phyloP scores from a whole-genome alignment of 768 basidiomycete genomes.

The Phaffia tasmanica region DNA sequence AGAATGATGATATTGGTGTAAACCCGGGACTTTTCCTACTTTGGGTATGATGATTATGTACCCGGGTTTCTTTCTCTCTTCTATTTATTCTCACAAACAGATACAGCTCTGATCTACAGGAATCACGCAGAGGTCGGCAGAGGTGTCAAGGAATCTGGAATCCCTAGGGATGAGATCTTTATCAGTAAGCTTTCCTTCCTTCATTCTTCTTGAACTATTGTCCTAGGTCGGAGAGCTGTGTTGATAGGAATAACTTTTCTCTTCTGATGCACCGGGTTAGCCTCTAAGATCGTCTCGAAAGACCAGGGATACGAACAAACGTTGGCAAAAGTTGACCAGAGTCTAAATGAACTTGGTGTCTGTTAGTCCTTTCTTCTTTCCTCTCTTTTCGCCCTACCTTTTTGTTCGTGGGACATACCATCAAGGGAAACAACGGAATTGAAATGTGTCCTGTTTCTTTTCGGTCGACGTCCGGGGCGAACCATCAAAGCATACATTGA shows the following conservation, averaged over 20 bases:
- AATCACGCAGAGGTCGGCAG: slow-evolving; percentile 13
- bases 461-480: neutral
- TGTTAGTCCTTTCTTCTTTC: neutral
- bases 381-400: too few species aligned
- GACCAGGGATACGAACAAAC: slow-evolving; percentile 23
- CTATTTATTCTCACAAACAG: slow-evolving; percentile 1
- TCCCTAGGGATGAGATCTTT: slow-evolving; percentile 23
- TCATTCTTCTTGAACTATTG: neutral
- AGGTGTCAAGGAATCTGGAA: slow-evolving; percentile 2
- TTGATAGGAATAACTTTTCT: neutral
- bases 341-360: neutral
- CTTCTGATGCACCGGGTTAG: neutral
- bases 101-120: slow-evolving; percentile 18
- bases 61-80: neutral
- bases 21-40: neutral
- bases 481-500: slow-evolving; percentile 12
- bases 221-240: neutral
- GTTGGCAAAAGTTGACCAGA: slow-evolving; percentile 14
- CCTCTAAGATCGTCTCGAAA: slow-evolving; percentile 18
- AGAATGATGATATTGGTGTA: neutral
- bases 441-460: too few species aligned
- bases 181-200: slow-evolving; percentile 12
- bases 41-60: neutral
- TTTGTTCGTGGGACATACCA: too few species aligned
- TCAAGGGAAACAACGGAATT: too few species aligned